Percentiles rank a stretch among this genome's conserved stretches.
Evolutionary conservation across 2,329 filamentous ascomycete species (phyloP).

Genomic region (Colletotrichum sp.): DNA sequence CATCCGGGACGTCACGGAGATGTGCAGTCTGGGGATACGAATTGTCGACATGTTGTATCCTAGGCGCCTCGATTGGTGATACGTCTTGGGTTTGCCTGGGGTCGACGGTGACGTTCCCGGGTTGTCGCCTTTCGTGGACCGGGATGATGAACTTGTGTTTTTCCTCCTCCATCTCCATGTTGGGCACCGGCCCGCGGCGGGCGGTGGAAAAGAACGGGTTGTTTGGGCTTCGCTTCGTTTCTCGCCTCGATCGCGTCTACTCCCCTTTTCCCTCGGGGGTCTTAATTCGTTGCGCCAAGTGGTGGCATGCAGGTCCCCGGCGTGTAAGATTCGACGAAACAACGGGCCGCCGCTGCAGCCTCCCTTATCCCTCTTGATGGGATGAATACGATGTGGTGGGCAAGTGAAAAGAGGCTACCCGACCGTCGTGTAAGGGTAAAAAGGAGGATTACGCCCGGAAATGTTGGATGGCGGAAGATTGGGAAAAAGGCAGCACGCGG

Average conservation of each 20-base stretch:
- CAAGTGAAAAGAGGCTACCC: not conserved
- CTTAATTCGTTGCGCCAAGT: not conserved
- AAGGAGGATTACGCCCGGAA: not conserved
- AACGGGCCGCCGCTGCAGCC: constrained; percentile 1
- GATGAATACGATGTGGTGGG: not conserved
- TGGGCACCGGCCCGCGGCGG: not conserved
- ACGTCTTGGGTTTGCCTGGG: not conserved
- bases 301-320: not conserved
- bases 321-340: not conserved
- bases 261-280: not conserved
- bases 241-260: not conserved
- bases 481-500: not conserved
- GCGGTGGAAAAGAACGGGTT: not conserved
- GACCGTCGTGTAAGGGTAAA: not conserved
- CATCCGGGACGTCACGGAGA: not conserved
- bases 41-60: constrained; percentile 14
- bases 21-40: constrained; percentile 3
- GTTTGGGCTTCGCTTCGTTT: not conserved
- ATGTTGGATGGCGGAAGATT: not conserved
- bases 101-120: not conserved
- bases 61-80: not conserved
- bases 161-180: constrained; percentile 15
- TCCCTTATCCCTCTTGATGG: not conserved
- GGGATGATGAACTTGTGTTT: constrained; percentile 21
- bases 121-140: constrained; percentile 5